Evolutionary conservation across 2,329 filamentous ascomycete genomes (phyloP), one percentile per base, ranked within the genome.

Genomic region (Saccharata proteae): DNA sequence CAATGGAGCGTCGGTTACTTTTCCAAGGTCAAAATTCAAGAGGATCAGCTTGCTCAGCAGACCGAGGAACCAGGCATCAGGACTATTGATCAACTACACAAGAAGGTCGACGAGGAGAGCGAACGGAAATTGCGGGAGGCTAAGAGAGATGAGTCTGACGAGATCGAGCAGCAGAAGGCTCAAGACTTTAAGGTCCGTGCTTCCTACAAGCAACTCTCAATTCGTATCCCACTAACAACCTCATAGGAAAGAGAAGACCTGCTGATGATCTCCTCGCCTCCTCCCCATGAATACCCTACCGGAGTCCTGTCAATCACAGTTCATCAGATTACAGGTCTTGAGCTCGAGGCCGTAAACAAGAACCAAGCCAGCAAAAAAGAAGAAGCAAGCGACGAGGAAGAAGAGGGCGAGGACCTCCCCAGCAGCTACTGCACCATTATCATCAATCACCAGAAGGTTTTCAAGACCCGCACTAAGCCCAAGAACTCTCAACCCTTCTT

Each of bases 401-500:
- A 78, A 45, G 62, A 69, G 39, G 61, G 67, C 11, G 73, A 77
- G 4, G 68, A 74, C 26, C 57, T 82, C 22, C 80, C 79, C 0
- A 78, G 75, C 28, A 65, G 74, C 16, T 85, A 82, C 48, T 81
- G 77, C 49, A 80, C 67, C 18, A 69, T 84, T 42, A 78, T 83
- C 25, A 54, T 84, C 41, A 82, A 84, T 46, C 77, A 84, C 46
- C 67, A 69, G 40, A 82, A 70, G 36, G 55, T 69, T 9, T 85
- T 77, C 57, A 74, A 69, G 43, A 81, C 79, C 2, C 62, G 80
- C 11, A 81, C 79, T 0, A 84, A 85, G 53, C 79, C 80, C 1
- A 81, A 82, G 56, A 83, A 82, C 39, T 67, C 74, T 0, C 82
- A 81, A 43, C 80, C 80, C 0, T 84, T 83, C 52, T 84, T 80